phyloP scores from a whole-genome alignment of 2,329 filamentous ascomycete genomes.

The Chaetomium globosum region DNA sequence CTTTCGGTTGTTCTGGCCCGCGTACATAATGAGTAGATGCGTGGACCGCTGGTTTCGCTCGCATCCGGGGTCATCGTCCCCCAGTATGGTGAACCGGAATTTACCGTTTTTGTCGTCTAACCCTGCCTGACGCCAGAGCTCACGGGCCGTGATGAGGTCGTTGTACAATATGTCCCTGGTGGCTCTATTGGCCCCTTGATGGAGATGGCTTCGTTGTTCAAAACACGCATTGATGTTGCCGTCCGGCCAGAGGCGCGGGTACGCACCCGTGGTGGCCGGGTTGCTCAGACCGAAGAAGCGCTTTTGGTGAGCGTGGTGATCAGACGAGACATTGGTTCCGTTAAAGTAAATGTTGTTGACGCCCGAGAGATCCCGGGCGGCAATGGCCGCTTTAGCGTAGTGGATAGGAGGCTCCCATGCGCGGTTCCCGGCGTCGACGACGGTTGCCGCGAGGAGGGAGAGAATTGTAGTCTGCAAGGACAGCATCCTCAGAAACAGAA shows the following conservation, averaged over 20 bases:
- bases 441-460: not conserved
- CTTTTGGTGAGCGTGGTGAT: slow-evolving; percentile 11
- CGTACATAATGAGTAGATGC: slow-evolving; percentile 15
- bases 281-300: slow-evolving; percentile 7
- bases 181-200: not conserved
- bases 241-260: slow-evolving; percentile 9
- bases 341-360: slow-evolving; percentile 16
- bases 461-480: not conserved
- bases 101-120: slow-evolving; percentile 2
- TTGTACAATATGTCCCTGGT: slow-evolving; percentile 8
- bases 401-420: slow-evolving; percentile 11
- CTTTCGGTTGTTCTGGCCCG: slow-evolving; percentile 3
- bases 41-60: slow-evolving; percentile 7
- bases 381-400: slow-evolving; percentile 13
- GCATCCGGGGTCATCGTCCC: slow-evolving; percentile 2
- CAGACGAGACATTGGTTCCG: slow-evolving; percentile 10
- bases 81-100: slow-evolving; percentile 12
- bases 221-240: slow-evolving; percentile 17
- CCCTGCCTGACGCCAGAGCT: slow-evolving; percentile 1
- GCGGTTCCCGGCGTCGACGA: slow-evolving; percentile 10
- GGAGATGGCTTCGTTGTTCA: not conserved
- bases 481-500: not conserved
- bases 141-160: slow-evolving; percentile 5
- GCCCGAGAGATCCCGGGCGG: slow-evolving; percentile 9
- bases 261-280: not conserved